phyloP scores from a whole-genome alignment of 2,329 filamentous ascomycete species.

The Penicillium crustosum region DNA sequence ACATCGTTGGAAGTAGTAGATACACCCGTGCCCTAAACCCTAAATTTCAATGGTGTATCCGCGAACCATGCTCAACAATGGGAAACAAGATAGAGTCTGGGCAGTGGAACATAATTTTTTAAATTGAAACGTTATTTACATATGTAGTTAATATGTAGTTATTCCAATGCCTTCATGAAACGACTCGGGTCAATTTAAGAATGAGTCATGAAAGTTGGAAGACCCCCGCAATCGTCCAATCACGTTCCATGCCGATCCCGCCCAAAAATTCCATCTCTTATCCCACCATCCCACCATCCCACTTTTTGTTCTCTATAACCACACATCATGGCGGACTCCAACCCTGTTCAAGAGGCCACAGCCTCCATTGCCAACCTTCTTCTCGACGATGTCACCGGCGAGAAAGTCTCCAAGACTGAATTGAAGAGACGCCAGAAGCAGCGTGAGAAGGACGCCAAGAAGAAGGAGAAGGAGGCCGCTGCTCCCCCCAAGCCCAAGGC shows the following conservation, averaged over 20 bases:
- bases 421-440: constrained; percentile 96
- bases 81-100: not conserved
- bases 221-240: constrained; percentile 23
- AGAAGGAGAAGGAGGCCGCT: constrained; percentile 78
- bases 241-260: constrained; percentile 26
- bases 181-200: not conserved
- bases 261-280: constrained; percentile 36
- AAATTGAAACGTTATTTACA: not conserved
- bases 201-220: constrained; percentile 2
- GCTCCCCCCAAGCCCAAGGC: constrained; percentile 60
- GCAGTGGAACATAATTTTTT: not conserved
- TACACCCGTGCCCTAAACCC: constrained; percentile 36
- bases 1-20: not conserved
- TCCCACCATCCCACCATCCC: constrained; percentile 26
- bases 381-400: constrained; percentile 90
- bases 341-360: constrained; percentile 47
- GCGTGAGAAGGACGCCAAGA: constrained; percentile 81
- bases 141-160: not conserved
- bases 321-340: constrained; percentile 43
- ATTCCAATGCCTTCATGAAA: not conserved
- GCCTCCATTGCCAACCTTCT: constrained; percentile 67
- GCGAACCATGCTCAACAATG: not conserved
- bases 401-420: constrained; percentile 78
- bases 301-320: constrained; percentile 15
- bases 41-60: constrained; percentile 24